phyloP scores from a whole-genome alignment of 345 rosid species.

The Salix caprea region DNA sequence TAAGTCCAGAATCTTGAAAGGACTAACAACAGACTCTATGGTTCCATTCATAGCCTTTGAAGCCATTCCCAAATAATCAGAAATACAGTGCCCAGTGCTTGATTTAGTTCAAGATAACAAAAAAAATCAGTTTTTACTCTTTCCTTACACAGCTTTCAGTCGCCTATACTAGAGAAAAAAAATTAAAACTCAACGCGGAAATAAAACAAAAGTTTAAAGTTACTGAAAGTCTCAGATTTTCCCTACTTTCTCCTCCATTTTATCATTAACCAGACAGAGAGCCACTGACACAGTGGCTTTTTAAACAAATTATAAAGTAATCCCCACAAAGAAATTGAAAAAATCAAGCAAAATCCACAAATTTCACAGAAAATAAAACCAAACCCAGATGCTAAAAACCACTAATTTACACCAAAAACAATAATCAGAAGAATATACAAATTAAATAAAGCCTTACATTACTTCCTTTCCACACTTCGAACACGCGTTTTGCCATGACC shows the following conservation, averaged over 20 bases:
- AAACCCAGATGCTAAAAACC: conserved; percentile 15
- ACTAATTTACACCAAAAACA: not conserved
- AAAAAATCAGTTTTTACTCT: not conserved
- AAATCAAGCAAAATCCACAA: conserved; percentile 17
- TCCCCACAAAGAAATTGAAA: not conserved
- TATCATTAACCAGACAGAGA: conserved; percentile 13
- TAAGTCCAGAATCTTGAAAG: not conserved
- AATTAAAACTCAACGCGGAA: not conserved
- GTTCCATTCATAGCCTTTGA: not conserved
- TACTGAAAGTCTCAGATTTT: not conserved
- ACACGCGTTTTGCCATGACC: conserved; percentile 77
- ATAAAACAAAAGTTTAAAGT: not conserved
- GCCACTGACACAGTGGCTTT: not conserved
- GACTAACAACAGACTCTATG: not conserved
- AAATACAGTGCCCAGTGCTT: not conserved
- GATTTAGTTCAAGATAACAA: not conserved
- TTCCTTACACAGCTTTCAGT: not conserved
- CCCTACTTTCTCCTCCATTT: not conserved
- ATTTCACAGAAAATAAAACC: not conserved
- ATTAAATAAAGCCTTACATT: conserved; percentile 47
- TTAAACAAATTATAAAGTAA: not conserved
- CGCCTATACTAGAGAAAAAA: not conserved
- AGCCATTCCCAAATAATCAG: not conserved
- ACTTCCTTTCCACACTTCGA: conserved; percentile 86
- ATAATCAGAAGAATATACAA: not conserved